These are phyloP conservation scores for Citeromyces nyonsensis DNA, from an alignment of 805 yeast species.

Conservation along the genomic window DNA sequence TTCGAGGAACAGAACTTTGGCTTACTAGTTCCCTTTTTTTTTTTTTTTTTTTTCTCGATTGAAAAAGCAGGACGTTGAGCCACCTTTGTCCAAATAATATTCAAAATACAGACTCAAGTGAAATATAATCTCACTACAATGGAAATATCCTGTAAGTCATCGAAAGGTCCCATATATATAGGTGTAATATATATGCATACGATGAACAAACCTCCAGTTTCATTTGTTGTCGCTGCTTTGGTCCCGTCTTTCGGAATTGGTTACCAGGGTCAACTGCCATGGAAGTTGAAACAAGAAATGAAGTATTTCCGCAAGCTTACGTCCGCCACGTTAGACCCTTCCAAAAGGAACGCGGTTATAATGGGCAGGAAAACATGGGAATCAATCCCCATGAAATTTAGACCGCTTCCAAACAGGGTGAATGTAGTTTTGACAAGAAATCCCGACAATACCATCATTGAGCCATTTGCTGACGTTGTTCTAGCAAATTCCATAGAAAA, in stretches of 20 bases:
- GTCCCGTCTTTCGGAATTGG: conserved; percentile 80
- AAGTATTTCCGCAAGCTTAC: conserved; percentile 73
- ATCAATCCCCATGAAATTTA: conserved; percentile 69
- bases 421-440: conserved; percentile 64
- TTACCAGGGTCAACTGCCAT: conserved; percentile 64
- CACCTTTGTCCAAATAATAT: no score
- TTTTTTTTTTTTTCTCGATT: no score
- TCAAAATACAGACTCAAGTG: no score
- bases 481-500: conserved; percentile 25
- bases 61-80: no score
- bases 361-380: conserved; percentile 98
- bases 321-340: conserved; percentile 16
- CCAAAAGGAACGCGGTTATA: conserved; percentile 54
- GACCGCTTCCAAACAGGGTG: conserved; percentile 65
- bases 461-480: conserved; percentile 5
- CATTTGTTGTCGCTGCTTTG: conserved; percentile 77
- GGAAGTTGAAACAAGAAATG: conserved; percentile 80
- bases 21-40: no score
- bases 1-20: no score
- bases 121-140: no score
- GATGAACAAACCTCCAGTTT: conserved; percentile 19
- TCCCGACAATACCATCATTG: conserved; percentile 6
- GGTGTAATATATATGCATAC: background rate
- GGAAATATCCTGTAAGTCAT: no score
- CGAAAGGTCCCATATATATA: no score